phyloP scores from a whole-genome alignment of 148 eudicot species.

The Hydrangea macrophylla region DNA sequence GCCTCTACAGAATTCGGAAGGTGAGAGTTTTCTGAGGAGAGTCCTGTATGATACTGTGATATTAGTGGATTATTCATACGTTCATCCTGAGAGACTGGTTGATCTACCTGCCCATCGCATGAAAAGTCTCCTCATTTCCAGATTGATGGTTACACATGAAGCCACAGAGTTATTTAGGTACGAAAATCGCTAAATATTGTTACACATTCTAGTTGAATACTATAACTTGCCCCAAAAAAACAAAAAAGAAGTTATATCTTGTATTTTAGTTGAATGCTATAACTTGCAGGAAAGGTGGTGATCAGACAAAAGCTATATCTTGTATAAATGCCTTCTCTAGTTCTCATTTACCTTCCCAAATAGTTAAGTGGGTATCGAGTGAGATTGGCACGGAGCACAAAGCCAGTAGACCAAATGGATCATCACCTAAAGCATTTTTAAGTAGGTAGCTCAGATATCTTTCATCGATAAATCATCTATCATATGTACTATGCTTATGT shows the following conservation, averaged over 20 bases:
- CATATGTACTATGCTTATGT: too few relatives aligned
- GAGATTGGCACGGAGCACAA: slow-evolving; percentile 26
- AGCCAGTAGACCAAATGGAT: slow-evolving; percentile 35
- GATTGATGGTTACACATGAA: slow-evolving; percentile 45
- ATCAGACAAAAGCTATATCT: slow-evolving; percentile 44
- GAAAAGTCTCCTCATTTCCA: slow-evolving; percentile 31
- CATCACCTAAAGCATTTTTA: slow-evolving; percentile 48
- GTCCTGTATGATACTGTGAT: slow-evolving; percentile 47
- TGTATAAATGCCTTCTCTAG: slow-evolving; percentile 49
- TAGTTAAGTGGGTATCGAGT: slow-evolving; percentile 37
- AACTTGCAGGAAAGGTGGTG: slow-evolving; percentile 34
- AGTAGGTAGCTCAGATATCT: slow-evolving; percentile 31
- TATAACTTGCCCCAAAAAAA: neutral
- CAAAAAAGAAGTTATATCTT: neutral
- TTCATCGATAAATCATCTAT: too few relatives aligned
- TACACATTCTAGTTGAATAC: neutral
- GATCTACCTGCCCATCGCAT: slow-evolving; percentile 29
- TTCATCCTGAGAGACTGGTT: slow-evolving; percentile 26
- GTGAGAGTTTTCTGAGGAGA: slow-evolving; percentile 38
- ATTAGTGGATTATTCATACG: slow-evolving; percentile 47
- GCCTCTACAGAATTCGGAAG: slow-evolving; percentile 39
- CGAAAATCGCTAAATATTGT: neutral
- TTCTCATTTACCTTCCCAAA: slow-evolving; percentile 35
- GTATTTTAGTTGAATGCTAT: slow-evolving; percentile 10
- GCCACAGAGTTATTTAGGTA: slow-evolving; percentile 51